These are phyloP conservation scores for Cercospora sp. DNA, from an alignment of 2,329 filamentous ascomycete species.

Conservation along the genomic window DNA sequence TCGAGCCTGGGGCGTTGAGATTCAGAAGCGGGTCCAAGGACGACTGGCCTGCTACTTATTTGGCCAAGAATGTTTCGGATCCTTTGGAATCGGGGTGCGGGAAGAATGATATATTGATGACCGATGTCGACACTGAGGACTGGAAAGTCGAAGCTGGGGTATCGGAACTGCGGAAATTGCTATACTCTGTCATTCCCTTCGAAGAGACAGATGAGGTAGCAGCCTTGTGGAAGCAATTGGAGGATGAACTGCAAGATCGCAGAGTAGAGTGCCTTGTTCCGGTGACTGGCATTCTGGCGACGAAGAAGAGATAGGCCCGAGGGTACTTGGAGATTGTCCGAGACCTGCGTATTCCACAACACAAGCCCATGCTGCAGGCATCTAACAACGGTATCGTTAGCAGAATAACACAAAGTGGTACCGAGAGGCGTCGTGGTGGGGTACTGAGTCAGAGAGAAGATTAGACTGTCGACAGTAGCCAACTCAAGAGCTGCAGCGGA, in stretches of 20 bases:
- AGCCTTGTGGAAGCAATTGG: neutral
- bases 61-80: neutral
- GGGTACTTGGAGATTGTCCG: neutral
- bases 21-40: neutral
- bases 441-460: constrained; percentile 38
- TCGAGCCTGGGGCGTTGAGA: neutral
- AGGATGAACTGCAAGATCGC: neutral
- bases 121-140: neutral
- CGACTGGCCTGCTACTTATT: neutral
- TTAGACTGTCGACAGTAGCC: constrained; percentile 38
- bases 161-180: neutral
- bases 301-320: neutral
- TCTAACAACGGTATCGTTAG: neutral
- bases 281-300: neutral
- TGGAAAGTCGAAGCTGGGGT: neutral
- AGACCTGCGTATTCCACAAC: too few relatives aligned
- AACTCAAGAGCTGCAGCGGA: constrained; percentile 25
- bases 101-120: neutral
- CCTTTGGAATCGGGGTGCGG: neutral
- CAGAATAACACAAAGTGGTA: neutral
- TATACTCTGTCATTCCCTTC: neutral
- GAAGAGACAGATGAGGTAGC: neutral
- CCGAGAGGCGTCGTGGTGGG: neutral
- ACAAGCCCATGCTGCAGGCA: too few relatives aligned
- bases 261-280: neutral